Evolutionary conservation across 441 rosid genomes (phyloP), one percentile per base, ranked within the genome.

Genomic region (Populus hybrid): DNA sequence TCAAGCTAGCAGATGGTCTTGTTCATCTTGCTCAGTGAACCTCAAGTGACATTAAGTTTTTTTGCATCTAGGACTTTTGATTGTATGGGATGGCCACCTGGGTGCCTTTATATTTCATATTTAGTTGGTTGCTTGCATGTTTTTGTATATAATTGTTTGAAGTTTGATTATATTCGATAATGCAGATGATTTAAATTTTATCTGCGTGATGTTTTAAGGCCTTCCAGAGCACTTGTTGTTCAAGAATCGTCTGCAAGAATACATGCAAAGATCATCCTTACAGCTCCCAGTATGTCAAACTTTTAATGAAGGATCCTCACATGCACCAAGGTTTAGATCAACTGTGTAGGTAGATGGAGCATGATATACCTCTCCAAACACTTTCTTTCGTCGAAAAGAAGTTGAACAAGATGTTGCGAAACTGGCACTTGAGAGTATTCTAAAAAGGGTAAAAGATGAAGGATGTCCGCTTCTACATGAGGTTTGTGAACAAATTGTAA

Each of bases 331-430:
- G 72, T 87, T 77, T 30, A 71, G 76, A 71, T 67, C 84, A 24
- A 82, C 80, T 2, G 88, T 85, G 8, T 8, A 26, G 4, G 80
- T 86, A 20, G 81, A 82, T 42, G 77, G 85, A 61, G 74, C 7
- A 36, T 42, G 28, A 18, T 89, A 81, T 75, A 71, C 85, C 36
- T 84, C 88, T 20, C 16, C 36, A 10, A 72, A 57, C 71, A 76
- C 83, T 0, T 85, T 85, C 69, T 14, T 69, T 0, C 73, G 34
- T 14, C 79, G 85, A 30, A 89, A 82, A 59, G 80, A 85, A 23
- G 87, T 84, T 0, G 85, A 87, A 24, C 86, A 86, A 66, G 90
- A 85, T 70, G 89, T 61, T 75, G 89, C 87, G 2, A 79, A 69
- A 66, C 34, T 86, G 18, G 90, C 89, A 11, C 72, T 84, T 10